phyloP scores from a whole-genome alignment of 176 grass and related monocot genomes.

The Bromus sterilis region DNA sequence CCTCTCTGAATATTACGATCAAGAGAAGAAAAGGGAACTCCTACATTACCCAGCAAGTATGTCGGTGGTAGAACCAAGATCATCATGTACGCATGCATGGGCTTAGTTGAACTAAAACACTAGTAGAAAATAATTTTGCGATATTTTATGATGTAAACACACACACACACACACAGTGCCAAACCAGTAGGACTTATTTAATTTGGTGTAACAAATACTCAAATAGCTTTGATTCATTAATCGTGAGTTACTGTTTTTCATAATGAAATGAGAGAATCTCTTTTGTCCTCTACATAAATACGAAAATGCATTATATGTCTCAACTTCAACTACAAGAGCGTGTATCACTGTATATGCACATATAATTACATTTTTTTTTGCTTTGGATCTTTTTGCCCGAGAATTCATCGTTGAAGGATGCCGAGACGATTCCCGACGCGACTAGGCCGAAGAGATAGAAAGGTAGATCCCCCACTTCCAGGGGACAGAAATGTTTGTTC shows the following conservation, averaged over 20 bases:
- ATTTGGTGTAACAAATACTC: not conserved
- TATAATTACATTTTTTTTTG: not conserved
- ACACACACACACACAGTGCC: too few species aligned
- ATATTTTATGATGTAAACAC: not conserved
- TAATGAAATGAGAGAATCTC: not conserved
- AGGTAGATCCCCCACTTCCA: constrained; percentile 42
- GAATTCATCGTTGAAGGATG: constrained; percentile 6
- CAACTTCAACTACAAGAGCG: not conserved
- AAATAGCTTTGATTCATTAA: not conserved
- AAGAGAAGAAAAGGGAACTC: too few species aligned
- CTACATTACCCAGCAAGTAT: not conserved
- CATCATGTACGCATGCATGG: not conserved
- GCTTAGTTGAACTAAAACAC: not conserved
- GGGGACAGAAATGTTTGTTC: constrained; percentile 32
- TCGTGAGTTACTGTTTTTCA: not conserved
- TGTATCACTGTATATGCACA: not conserved
- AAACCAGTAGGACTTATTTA: not conserved
- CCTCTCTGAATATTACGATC: not conserved
- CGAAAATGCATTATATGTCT: not conserved
- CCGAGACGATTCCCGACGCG: constrained; percentile 12
- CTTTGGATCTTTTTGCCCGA: constrained; percentile 10
- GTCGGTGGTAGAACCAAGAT: not conserved
- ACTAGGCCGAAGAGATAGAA: constrained; percentile 29
- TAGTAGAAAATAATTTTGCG: not conserved
- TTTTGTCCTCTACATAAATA: not conserved